Conservation (phyloP, 202 grass and related monocot genomes). For the Bolboschoenoplectus hybrid region DNA sequence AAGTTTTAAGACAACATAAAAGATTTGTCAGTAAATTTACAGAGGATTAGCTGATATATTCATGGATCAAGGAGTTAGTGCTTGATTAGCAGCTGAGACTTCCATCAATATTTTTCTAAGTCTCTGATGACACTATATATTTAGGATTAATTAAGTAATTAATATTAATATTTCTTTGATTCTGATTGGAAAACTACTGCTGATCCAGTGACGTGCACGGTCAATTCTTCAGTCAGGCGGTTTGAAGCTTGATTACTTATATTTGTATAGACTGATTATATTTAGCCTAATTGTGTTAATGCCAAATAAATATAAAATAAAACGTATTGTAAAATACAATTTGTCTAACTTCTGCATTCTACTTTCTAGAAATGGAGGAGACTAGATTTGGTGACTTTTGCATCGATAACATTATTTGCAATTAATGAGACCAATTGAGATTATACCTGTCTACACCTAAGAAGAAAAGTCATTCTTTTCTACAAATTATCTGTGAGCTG, state of each 20-base stretch:
- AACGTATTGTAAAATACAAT: not conserved
- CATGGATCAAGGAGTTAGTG: not conserved
- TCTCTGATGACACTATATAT: not conserved
- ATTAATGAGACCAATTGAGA: not conserved
- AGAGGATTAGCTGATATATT: too few species aligned
- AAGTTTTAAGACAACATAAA: not conserved
- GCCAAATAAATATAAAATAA: not conserved
- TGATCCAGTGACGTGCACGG: not conserved
- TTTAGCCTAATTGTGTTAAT: not conserved
- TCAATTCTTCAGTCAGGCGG: not conserved
- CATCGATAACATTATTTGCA: not conserved
- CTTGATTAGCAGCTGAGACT: not conserved
- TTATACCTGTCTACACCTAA: not conserved
- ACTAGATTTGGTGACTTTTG: not conserved
- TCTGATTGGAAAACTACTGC: not conserved
- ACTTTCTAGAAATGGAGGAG: constrained; percentile 3
- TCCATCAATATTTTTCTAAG: not conserved
- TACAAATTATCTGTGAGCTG: not conserved
- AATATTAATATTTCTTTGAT: not conserved
- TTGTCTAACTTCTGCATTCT: not conserved
- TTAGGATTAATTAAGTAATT: not conserved
- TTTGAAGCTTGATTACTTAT: constrained; percentile 13
- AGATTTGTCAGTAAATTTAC: too few species aligned
- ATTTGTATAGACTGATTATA: not conserved
- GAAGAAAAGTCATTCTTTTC: not conserved